A percentile compares a stretch with the other conserved stretches of the same genome.
Conservation (phyloP, 2,329 filamentous ascomycete species). For the Fusarium solani-melongenae region DNA sequence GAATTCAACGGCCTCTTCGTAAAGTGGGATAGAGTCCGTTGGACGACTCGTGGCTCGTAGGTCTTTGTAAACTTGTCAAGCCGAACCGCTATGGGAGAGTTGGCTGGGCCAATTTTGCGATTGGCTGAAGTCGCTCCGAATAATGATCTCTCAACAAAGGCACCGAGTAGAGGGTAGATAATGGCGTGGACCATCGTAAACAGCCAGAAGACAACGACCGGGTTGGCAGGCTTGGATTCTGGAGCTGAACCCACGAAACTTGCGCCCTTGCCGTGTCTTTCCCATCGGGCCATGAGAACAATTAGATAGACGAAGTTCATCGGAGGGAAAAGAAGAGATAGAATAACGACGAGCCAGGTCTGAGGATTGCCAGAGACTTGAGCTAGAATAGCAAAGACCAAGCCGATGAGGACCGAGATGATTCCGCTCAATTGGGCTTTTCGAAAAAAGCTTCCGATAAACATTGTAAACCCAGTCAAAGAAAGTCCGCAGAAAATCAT, state of each 20-base stretch:
- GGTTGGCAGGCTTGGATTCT: neutral
- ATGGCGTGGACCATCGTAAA: neutral
- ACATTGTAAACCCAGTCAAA: slow-evolving; percentile 78
- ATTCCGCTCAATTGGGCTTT: slow-evolving; percentile 72
- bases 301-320: slow-evolving; percentile 2
- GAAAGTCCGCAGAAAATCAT: slow-evolving; percentile 77
- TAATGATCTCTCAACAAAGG: neutral
- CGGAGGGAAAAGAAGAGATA: slow-evolving; percentile 2
- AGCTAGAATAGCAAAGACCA: slow-evolving; percentile 79
- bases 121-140: neutral
- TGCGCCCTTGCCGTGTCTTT: neutral
- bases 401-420: slow-evolving; percentile 73
- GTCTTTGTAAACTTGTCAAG: slow-evolving; percentile 63
- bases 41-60: slow-evolving; percentile 63
- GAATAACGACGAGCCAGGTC: neutral
- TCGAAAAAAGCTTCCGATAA: slow-evolving; percentile 77
- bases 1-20: slow-evolving; percentile 44
- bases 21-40: neutral
- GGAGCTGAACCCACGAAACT: neutral
- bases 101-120: neutral
- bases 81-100: neutral
- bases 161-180: neutral
- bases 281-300: neutral
- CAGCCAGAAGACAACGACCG: neutral
- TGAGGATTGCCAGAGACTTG: slow-evolving; percentile 57